Base-by-base conservation (phyloP, 331 rosid genomes). In the Saraca asoca region DNA sequence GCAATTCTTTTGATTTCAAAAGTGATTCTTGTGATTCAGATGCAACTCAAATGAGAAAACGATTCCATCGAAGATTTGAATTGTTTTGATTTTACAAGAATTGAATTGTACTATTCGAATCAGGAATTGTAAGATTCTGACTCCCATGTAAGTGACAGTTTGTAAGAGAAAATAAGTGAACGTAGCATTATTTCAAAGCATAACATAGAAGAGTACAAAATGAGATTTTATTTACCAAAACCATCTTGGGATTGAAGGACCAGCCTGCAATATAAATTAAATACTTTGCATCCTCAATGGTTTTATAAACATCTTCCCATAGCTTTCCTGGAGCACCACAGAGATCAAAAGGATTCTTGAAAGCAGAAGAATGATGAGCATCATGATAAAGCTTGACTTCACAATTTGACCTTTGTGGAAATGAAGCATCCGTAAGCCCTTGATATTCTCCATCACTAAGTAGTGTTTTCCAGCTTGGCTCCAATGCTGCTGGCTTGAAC, bases 221-320 rank as follows among this genome's bases (percentile, higher is more conserved):
- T 50, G 41, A 51, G 38, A 31, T 49, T 31, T 34, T 12, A 70
- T 19, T 77, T 90, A 94, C 97, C 96, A 94, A 79, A 77, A 81
- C 78, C 81, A 81, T 78, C 44, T 81, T 78, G 16, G 95, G 98
- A 85, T 88, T 90, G 67, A 90, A 86, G 68, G 98, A 87, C 98
- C 98, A 94, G 74, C 96, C 98, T 50, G 95, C 97, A 74, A 94
- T 90, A 72, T 90, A 94, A 37, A 94, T 64, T 38, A 94, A 83
- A 67, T 84, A 63, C 60, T 86, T 88, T 56, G 98, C 97, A 73
- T 74, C 88, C 63, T 90, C 96, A 66, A 90, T 86, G 72, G 95
- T 96, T 70, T 80, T 88, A 58, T 87, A 94, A 0, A 94, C 93
- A 83, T 94, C 97, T 33, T 90, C 96, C 98, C 98, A 90, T 15